Evolutionary conservation across 1,284 basidiomycete genomes (phyloP), one percentile per base, ranked within the genome.

Genomic region (Puccinia hordei): DNA sequence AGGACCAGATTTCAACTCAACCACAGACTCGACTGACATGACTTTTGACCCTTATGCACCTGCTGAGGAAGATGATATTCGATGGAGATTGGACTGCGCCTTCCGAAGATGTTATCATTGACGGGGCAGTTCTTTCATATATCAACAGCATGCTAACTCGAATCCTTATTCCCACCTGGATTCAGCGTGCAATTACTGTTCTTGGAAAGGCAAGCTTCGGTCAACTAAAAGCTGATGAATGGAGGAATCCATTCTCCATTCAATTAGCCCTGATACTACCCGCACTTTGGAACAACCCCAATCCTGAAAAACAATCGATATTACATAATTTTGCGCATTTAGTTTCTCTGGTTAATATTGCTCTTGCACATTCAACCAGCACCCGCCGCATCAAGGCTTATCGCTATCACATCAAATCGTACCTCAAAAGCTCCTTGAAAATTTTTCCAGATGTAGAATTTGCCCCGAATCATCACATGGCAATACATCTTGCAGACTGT

Each of bases 191-290:
- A 0, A 73, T 75, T 0, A 78, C 46, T 6, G 24, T n/a, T 0
- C 66, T 82, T n/a, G 82, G 74, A 0, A 57, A 55, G 9, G 53
- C 53, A 2, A 27, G 27, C 2, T 72, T 80, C 41, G 82, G 82
- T 12, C 68, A 66, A 49, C 80, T 82, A 6, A 81, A 73, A 41
- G 82, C 82, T 0, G 53, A 82, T 46, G 80, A 82, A 46, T 83
- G 82, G 73, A 38, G 80, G 13, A 61, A 61, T 17, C n/a, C 78
- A 0, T 38, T 46, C 5, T 63, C 73, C 12, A 68, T 83, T 0
- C 78, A 82, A 27, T 35, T 83, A 30, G 27, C 72, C 3, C 35
- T 73, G 12, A 57, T 57, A 12, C 6, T 73, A n/a, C 66, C 72
- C n/a, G 51, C 59, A 9, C 59, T 33, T 22, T 73, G 53, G 53